Percentiles rank a stretch among this genome's conserved stretches.
Conservation (phyloP, 1,284 basidiomycete species). For the Rhodotorula sp. region DNA sequence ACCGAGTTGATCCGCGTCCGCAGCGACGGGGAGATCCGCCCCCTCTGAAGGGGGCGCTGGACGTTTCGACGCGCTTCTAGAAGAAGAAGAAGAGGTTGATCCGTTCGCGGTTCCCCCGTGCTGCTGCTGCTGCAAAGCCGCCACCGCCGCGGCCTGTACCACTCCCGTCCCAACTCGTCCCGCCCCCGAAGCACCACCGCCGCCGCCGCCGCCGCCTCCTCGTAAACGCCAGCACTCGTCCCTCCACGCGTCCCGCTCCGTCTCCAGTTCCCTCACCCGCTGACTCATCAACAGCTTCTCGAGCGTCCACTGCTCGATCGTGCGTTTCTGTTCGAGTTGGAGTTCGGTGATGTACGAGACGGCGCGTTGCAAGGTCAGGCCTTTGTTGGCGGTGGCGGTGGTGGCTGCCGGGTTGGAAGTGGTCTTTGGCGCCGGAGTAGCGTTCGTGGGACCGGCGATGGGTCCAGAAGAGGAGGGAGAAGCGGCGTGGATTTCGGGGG, state of each 20-base stretch:
- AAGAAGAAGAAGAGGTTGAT: too few species aligned
- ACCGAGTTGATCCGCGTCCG: too few species aligned
- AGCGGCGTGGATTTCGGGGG: background rate
- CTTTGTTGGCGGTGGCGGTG: constrained; percentile 2
- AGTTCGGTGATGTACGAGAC: constrained; percentile 3
- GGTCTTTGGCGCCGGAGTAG: background rate
- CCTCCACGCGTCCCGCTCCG: background rate
- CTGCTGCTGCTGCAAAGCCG: too few species aligned
- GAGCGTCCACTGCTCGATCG: constrained; percentile 11
- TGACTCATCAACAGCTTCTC: constrained; percentile 7
- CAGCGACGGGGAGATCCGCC: too few species aligned
- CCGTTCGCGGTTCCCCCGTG: too few species aligned
- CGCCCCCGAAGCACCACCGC: too few species aligned
- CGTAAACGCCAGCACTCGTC: background rate
- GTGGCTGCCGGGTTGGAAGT: too few species aligned
- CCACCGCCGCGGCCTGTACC: too few species aligned
- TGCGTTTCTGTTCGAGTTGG: background rate
- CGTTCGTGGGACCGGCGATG: background rate
- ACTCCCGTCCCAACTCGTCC: too few species aligned
- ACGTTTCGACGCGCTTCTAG: too few species aligned
- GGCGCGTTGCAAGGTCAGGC: background rate
- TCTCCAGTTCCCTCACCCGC: background rate
- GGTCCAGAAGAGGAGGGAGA: background rate
- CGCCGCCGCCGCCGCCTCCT: too few species aligned
- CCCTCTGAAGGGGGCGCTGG: too few species aligned